Evolutionary conservation across 2,329 filamentous ascomycete species (phyloP).

Genomic region (Apiospora koreana): DNA sequence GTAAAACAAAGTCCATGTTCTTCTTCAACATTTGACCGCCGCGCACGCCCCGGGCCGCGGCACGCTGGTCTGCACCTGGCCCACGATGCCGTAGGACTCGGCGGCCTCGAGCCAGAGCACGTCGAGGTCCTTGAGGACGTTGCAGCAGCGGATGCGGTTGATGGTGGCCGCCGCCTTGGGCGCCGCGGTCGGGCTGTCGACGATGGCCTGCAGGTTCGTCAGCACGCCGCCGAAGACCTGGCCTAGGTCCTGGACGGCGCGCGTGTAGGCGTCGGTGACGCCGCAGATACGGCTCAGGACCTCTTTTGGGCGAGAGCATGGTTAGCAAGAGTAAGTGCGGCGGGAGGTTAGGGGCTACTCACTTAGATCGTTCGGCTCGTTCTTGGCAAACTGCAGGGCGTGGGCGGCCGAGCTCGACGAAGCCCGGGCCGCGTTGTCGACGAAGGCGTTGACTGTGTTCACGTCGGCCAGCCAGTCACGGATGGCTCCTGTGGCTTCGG

Average conservation of each 20-base stretch:
- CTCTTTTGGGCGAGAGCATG: not conserved
- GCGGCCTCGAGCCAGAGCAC: conserved; percentile 10
- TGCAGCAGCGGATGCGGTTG: conserved; percentile 10
- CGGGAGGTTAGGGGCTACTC: not conserved
- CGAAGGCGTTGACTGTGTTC: conserved; percentile 3
- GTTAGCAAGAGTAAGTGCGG: too few species aligned
- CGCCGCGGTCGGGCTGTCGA: not conserved
- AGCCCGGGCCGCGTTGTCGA: not conserved
- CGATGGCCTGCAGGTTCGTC: not conserved
- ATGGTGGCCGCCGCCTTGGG: not conserved
- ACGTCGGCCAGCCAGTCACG: not conserved
- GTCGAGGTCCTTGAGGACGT: conserved; percentile 5
- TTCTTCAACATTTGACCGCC: not conserved
- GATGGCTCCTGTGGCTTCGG: not conserved
- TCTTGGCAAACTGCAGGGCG: not conserved
- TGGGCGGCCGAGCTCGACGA: not conserved
- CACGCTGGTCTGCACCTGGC: not conserved
- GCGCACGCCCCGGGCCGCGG: not conserved
- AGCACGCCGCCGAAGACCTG: conserved; percentile 4
- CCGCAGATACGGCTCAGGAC: conserved; percentile 4
- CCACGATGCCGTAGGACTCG: not conserved
- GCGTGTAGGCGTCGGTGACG: not conserved
- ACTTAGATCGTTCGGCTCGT: not conserved
- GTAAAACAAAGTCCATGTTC: too few species aligned
- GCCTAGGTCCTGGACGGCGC: not conserved